A percentile compares a stretch with the other conserved stretches of the same genome.
Evolutionary conservation across 2,329 filamentous ascomycete genomes (phyloP).

Genomic region (Plenodomus tracheiphilus): DNA sequence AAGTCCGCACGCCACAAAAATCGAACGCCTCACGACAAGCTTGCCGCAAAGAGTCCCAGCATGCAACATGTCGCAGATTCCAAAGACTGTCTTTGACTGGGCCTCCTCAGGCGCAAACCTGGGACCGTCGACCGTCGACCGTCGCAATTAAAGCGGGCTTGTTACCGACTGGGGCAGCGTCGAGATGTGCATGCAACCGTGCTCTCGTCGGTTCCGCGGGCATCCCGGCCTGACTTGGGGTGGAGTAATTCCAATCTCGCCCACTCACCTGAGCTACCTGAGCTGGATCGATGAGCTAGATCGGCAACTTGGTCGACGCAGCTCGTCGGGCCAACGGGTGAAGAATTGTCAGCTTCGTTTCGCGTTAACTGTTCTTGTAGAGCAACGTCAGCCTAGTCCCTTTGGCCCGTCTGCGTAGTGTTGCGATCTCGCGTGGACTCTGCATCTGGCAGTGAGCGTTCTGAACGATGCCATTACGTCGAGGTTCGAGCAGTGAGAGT

Average conservation of each 20-base stretch:
- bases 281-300: slow-evolving; percentile 11
- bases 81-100: too few relatives aligned
- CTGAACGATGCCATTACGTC: too few relatives aligned
- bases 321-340: slow-evolving; percentile 29
- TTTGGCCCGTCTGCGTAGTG: too few relatives aligned
- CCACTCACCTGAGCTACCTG: slow-evolving; percentile 8
- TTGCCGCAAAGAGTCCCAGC: slow-evolving; percentile 20
- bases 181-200: neutral
- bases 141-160: neutral
- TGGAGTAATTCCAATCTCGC: slow-evolving; percentile 15
- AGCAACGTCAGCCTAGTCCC: too few relatives aligned
- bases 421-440: too few relatives aligned
- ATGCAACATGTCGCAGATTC: neutral
- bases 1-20: neutral
- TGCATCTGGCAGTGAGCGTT: too few relatives aligned
- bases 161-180: neutral
- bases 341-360: slow-evolving; percentile 11
- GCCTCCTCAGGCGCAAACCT: neutral
- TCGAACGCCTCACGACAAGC: slow-evolving; percentile 13
- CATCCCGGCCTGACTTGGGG: slow-evolving; percentile 9
- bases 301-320: slow-evolving; percentile 18
- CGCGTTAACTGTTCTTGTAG: slow-evolving; percentile 4
- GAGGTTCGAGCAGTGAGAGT: too few relatives aligned
- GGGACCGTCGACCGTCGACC: neutral
- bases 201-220: slow-evolving; percentile 11